These are phyloP conservation scores for Ogataea haglerorum DNA, from an alignment of 805 yeast species.

Conservation along the genomic window DNA sequence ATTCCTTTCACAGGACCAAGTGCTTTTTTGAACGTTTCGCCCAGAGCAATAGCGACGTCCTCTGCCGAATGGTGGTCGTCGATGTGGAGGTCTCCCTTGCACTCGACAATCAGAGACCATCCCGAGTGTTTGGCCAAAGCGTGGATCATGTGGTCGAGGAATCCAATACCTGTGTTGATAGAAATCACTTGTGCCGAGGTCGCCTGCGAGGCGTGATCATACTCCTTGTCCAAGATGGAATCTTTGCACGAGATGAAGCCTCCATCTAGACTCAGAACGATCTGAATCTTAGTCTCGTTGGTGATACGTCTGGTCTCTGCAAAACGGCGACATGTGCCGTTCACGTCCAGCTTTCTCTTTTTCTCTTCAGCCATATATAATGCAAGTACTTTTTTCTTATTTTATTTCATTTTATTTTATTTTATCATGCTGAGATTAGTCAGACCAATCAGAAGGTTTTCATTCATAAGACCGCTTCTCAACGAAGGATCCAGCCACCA, in stretches of 20 bases:
- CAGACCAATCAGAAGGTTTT: slow-evolving; percentile 10
- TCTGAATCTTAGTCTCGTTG: slow-evolving; percentile 90
- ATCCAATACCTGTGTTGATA: slow-evolving; percentile 90
- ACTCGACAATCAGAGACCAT: slow-evolving; percentile 87
- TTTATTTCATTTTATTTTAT: not conserved
- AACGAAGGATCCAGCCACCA: slow-evolving; percentile 22
- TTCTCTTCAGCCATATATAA: slow-evolving; percentile 14
- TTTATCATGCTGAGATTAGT: slow-evolving; percentile 6
- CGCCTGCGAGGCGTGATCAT: slow-evolving; percentile 60
- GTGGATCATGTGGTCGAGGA: slow-evolving; percentile 95
- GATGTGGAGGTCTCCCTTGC: slow-evolving; percentile 91
- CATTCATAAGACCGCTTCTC: slow-evolving; percentile 9
- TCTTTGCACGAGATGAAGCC: slow-evolving; percentile 66
- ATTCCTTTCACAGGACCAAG: slow-evolving; percentile 88
- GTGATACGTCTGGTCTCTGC: slow-evolving; percentile 68
- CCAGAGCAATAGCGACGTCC: slow-evolving; percentile 91
- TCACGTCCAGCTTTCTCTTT: slow-evolving; percentile 17
- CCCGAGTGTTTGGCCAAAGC: slow-evolving; percentile 97
- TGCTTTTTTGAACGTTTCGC: slow-evolving; percentile 84
- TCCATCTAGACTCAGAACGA: slow-evolving; percentile 81
- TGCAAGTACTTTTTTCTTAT: not conserved
- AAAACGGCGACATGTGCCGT: slow-evolving; percentile 22
- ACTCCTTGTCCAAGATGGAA: slow-evolving; percentile 44
- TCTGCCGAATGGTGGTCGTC: slow-evolving; percentile 98
- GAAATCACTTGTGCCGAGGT: slow-evolving; percentile 70